These are phyloP conservation scores for Eucommia ulmoides DNA, from an alignment of 257 asterid genomes.

Conservation along the genomic window DNA sequence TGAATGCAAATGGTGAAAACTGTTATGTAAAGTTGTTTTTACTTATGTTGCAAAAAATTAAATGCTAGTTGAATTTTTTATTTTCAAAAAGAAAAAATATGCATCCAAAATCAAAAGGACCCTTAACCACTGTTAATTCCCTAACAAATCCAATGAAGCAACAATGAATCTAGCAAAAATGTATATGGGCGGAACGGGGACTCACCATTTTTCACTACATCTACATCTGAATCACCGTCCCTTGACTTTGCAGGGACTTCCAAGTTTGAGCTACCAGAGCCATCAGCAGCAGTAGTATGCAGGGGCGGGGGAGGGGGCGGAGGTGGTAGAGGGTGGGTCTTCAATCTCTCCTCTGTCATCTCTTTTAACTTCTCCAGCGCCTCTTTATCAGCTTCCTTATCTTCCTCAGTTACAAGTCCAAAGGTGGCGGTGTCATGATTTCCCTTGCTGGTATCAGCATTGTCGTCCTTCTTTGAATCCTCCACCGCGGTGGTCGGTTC, in stretches of 20 bases:
- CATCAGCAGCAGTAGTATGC: slow-evolving; percentile 39
- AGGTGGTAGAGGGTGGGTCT: slow-evolving; percentile 79
- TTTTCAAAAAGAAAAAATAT: too few species aligned
- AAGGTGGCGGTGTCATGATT: slow-evolving; percentile 42
- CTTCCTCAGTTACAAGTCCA: slow-evolving; percentile 77
- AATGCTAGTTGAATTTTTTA: too few species aligned
- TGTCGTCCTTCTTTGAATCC: slow-evolving; percentile 35
- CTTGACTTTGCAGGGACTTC: slow-evolving; percentile 57
- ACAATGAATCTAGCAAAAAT: background rate
- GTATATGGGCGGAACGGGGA: background rate
- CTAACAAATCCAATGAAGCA: background rate
- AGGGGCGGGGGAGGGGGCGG: slow-evolving; percentile 40
- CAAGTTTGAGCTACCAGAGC: slow-evolving; percentile 35
- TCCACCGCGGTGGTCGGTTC: slow-evolving; percentile 33
- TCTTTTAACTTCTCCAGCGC: slow-evolving; percentile 55
- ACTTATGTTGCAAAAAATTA: too few species aligned
- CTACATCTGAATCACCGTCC: slow-evolving; percentile 53
- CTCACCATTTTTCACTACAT: slow-evolving; percentile 37
- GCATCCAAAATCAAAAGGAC: too few species aligned
- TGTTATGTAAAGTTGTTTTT: too few species aligned
- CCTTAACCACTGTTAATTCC: background rate
- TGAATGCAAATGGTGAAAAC: too few species aligned
- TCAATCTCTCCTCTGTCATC: slow-evolving; percentile 87
- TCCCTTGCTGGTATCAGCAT: slow-evolving; percentile 33
- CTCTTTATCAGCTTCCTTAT: slow-evolving; percentile 56